These are phyloP conservation scores for Ceriops zippeliana DNA, from an alignment of 345 rosid genomes.

Conservation along the genomic window DNA sequence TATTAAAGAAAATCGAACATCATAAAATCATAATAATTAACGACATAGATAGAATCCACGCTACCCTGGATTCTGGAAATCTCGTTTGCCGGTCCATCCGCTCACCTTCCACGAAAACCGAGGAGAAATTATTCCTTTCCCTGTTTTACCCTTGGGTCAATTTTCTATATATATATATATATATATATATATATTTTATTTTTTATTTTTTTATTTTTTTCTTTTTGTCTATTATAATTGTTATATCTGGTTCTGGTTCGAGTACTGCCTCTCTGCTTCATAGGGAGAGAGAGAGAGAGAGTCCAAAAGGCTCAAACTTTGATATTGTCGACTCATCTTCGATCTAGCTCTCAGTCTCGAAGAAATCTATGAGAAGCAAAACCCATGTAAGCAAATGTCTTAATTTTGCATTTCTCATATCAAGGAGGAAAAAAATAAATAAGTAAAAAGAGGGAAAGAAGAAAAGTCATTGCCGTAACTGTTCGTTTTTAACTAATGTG, in stretches of 20 bases:
- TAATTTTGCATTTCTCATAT: not conserved
- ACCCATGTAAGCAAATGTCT: constrained; percentile 47
- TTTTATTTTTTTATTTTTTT: not conserved
- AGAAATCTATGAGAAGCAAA: constrained; percentile 43
- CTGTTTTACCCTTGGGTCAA: constrained; percentile 34
- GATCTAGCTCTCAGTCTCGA: constrained; percentile 42
- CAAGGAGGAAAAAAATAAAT: too few relatives aligned
- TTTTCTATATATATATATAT: not conserved
- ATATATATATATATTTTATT: not conserved
- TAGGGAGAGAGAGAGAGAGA: constrained; percentile 13
- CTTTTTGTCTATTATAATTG: not conserved
- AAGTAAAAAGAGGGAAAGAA: too few relatives aligned
- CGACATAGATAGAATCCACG: too few relatives aligned
- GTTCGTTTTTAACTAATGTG: not conserved
- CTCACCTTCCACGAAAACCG: constrained; percentile 50
- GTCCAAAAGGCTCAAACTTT: constrained; percentile 26
- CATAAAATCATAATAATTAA: too few relatives aligned
- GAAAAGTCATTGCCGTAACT: not conserved
- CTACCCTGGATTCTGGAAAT: constrained; percentile 21
- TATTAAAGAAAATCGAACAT: too few relatives aligned
- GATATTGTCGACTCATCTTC: constrained; percentile 33
- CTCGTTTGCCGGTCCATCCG: constrained; percentile 52
- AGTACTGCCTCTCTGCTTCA: constrained; percentile 3
- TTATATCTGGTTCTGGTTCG: constrained; percentile 10
- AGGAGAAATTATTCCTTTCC: constrained; percentile 26